Evolutionary conservation across 2,329 filamentous ascomycete genomes (phyloP).

Genomic region (Claviceps africana): DNA sequence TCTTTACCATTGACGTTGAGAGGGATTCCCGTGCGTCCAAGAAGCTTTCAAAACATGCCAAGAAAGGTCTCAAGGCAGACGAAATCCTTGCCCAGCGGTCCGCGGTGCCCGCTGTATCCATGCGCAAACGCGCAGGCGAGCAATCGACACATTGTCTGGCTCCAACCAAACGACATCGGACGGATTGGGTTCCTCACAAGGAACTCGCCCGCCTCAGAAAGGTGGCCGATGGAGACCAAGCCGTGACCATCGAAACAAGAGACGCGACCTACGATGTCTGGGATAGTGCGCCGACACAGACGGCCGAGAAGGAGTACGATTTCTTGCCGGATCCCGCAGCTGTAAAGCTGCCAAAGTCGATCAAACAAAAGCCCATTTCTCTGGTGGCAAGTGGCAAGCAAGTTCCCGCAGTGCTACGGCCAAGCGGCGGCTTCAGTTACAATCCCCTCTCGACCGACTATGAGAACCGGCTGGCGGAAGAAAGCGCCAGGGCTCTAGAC

Average conservation of each 20-base stretch:
- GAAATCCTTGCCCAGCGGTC: constrained; percentile 83
- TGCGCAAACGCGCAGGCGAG: constrained; percentile 59
- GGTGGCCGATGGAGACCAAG: constrained; percentile 60
- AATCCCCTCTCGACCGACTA: constrained; percentile 84
- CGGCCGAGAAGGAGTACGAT: constrained; percentile 25
- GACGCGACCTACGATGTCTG: constrained; percentile 69
- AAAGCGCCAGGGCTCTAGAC: constrained; percentile 66
- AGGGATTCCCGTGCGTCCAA: constrained; percentile 54
- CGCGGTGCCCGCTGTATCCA: constrained; percentile 62
- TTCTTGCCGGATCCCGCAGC: constrained; percentile 54
- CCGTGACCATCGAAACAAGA: constrained; percentile 38
- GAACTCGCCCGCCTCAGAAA: constrained; percentile 66
- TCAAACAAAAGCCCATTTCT: constrained; percentile 66
- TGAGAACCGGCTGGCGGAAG: constrained; percentile 57
- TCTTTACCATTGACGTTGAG: constrained; percentile 70
- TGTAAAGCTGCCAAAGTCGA: constrained; percentile 58
- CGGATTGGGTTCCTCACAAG: constrained; percentile 69
- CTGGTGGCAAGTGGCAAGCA: constrained; percentile 70
- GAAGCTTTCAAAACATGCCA: constrained; percentile 49
- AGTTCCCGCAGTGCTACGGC: constrained; percentile 64
- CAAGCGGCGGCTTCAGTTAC: constrained; percentile 76
- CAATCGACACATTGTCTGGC: constrained; percentile 62
- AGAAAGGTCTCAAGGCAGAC: constrained; percentile 76
- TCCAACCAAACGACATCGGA: constrained; percentile 60
- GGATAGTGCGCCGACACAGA: constrained; percentile 32